These are phyloP conservation scores for Paramecium caudatum DNA, from an alignment of 73 alveolate species.

Conservation along the genomic window DNA sequence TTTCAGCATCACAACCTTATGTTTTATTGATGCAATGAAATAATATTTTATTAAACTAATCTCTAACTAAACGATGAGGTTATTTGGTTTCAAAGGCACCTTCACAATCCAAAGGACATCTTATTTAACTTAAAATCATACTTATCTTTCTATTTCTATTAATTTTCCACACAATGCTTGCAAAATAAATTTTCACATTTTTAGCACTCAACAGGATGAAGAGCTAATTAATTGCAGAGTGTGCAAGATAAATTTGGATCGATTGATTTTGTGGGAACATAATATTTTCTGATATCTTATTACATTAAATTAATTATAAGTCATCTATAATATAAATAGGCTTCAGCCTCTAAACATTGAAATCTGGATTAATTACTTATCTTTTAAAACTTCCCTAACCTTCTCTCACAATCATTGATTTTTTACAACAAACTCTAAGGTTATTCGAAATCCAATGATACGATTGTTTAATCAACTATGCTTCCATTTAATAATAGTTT, in stretches of 20 bases:
- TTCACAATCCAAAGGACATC: background rate
- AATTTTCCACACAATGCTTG: background rate
- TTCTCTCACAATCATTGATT: slow-evolving; percentile 37
- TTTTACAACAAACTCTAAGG: slow-evolving; percentile 26
- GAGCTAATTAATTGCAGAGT: background rate
- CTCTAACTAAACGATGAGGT: slow-evolving; percentile 23
- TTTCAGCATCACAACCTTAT: background rate
- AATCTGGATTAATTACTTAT: slow-evolving; percentile 30
- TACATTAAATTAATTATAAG: too few species aligned
- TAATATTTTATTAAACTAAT: background rate
- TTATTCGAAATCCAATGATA: slow-evolving; percentile 64
- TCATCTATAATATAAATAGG: slow-evolving; percentile 66
- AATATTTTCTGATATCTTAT: too few species aligned
- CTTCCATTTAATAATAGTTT: slow-evolving; percentile 18
- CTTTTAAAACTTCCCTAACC: slow-evolving; percentile 54
- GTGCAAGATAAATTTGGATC: too few species aligned
- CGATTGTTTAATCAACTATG: background rate
- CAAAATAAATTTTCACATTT: slow-evolving; percentile 7
- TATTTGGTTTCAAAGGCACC: background rate
- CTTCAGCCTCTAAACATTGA: slow-evolving; percentile 60
- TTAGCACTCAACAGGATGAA: slow-evolving; percentile 12
- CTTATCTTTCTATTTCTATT: background rate
- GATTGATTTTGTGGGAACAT: background rate
- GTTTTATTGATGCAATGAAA: background rate
- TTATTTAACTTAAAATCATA: background rate